Conservation (phyloP, 495 filamentous ascomycete species). For the Clohesyomyces aquaticus region DNA sequence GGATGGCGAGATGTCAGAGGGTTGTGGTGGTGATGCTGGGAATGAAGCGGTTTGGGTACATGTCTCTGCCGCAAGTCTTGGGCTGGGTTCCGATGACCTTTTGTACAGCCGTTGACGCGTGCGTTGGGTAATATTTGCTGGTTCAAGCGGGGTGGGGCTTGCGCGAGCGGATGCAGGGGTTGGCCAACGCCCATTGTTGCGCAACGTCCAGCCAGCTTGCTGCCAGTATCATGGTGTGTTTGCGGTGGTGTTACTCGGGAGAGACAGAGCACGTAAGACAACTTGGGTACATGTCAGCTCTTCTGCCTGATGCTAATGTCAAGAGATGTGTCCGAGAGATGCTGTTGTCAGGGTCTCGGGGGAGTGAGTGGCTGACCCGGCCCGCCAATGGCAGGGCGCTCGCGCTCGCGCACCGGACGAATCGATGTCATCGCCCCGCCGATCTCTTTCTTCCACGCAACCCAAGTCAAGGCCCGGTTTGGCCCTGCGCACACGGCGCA, state of each 20-base stretch:
- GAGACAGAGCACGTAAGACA: too few species aligned
- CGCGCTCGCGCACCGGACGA: background rate
- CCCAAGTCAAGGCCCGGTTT: background rate
- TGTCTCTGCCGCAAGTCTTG: constrained; percentile 2
- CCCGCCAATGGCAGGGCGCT: background rate
- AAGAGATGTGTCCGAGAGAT: too few species aligned
- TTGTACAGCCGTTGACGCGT: background rate
- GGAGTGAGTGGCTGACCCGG: background rate
- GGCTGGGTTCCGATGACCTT: background rate
- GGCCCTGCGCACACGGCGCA: constrained; percentile 5
- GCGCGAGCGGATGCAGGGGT: background rate
- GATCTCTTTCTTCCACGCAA: constrained; percentile 7
- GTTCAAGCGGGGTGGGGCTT: background rate
- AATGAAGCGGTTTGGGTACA: constrained; percentile 3
- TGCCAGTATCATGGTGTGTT: too few species aligned
- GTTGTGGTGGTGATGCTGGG: background rate
- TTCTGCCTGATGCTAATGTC: too few species aligned
- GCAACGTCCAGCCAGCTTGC: too few species aligned
- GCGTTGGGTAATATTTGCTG: background rate
- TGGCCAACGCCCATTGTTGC: background rate
- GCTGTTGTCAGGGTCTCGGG: too few species aligned
- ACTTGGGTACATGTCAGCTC: too few species aligned
- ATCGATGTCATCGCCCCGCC: constrained; percentile 25
- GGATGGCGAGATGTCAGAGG: too few species aligned
- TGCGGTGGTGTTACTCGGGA: too few species aligned